These are phyloP conservation scores for Fusarium tuaranense DNA, from an alignment of 2,329 filamentous ascomycete species.

Conservation along the genomic window DNA sequence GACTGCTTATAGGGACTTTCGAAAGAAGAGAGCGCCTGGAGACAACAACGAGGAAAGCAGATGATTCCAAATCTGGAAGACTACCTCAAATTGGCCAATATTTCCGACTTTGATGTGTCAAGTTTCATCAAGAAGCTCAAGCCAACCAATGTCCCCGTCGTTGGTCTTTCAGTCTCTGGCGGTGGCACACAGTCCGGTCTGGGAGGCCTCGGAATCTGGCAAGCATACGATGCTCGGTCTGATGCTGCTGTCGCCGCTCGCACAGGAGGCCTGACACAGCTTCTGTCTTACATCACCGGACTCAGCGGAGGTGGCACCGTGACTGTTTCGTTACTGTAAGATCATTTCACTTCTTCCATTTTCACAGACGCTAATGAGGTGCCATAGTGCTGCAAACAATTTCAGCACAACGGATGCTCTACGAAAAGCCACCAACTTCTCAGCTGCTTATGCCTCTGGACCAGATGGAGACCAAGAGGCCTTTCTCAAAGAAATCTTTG, in stretches of 20 bases:
- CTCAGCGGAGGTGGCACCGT: slow-evolving; percentile 45
- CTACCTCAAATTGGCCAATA: slow-evolving; percentile 40
- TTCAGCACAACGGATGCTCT: slow-evolving; percentile 37
- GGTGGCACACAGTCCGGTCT: slow-evolving; percentile 46
- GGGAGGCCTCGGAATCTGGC: slow-evolving; percentile 45
- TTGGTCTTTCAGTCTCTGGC: slow-evolving; percentile 44
- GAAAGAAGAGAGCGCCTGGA: slow-evolving; percentile 37
- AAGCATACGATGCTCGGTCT: slow-evolving; percentile 45
- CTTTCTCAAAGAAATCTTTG: slow-evolving; percentile 34
- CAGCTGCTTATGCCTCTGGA: slow-evolving; percentile 29
- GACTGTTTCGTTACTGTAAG: slow-evolving; percentile 41
- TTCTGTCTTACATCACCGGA: slow-evolving; percentile 43
- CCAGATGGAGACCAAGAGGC: slow-evolving; percentile 23
- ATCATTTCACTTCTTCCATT: fast-evolving
- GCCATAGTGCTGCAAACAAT: slow-evolving; percentile 41
- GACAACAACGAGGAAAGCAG: slow-evolving; percentile 26
- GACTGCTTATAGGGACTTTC: slow-evolving; percentile 36
- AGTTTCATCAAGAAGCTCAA: slow-evolving; percentile 39
- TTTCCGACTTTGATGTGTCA: slow-evolving; percentile 35
- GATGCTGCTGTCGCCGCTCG: slow-evolving; percentile 21
- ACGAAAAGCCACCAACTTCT: slow-evolving; percentile 39
- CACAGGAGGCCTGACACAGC: slow-evolving; percentile 42
- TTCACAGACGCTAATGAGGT: too few relatives aligned
- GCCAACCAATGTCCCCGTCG: slow-evolving; percentile 27
- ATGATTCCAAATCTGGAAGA: slow-evolving; percentile 34